Percentiles rank a stretch among this genome's conserved stretches.
Evolutionary conservation across 257 asterid species (phyloP).

Genomic region (Nicotiana knightiana): DNA sequence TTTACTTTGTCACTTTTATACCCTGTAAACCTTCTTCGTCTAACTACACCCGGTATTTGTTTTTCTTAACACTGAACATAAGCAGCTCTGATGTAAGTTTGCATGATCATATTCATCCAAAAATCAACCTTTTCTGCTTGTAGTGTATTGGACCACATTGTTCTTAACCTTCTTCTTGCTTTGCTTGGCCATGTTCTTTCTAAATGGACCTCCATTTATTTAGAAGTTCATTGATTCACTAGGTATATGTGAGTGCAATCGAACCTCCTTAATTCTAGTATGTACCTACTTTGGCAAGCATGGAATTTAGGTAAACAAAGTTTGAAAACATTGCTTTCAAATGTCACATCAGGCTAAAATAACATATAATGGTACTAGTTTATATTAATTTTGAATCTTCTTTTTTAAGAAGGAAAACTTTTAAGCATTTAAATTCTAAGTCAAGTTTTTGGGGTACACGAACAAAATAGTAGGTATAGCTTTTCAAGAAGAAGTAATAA

Average conservation of each 20-base stretch:
- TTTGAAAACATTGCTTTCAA: not conserved
- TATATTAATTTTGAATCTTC: not conserved
- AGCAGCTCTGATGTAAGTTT: not conserved
- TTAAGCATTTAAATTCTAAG: not conserved
- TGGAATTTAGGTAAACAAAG: not conserved
- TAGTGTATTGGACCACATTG: not conserved
- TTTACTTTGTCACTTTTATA: not conserved
- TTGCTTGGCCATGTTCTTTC: not conserved
- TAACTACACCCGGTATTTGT: not conserved
- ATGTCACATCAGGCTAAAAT: not conserved
- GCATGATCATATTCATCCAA: not conserved
- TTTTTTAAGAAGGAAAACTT: not conserved
- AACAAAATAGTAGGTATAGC: not conserved
- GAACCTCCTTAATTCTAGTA: not conserved
- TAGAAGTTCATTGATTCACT: not conserved
- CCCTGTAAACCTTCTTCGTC: not conserved
- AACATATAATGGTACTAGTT: not conserved
- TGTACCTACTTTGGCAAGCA: not conserved
- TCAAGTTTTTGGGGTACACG: not conserved
- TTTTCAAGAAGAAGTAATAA: not conserved
- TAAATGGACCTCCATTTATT: not conserved
- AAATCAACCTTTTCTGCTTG: not conserved
- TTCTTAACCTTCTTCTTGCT: not conserved
- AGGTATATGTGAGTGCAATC: not conserved
- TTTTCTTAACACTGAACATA: not conserved